phyloP scores from a whole-genome alignment of 495 filamentous ascomycete species.

The Podospora tetraspora region DNA sequence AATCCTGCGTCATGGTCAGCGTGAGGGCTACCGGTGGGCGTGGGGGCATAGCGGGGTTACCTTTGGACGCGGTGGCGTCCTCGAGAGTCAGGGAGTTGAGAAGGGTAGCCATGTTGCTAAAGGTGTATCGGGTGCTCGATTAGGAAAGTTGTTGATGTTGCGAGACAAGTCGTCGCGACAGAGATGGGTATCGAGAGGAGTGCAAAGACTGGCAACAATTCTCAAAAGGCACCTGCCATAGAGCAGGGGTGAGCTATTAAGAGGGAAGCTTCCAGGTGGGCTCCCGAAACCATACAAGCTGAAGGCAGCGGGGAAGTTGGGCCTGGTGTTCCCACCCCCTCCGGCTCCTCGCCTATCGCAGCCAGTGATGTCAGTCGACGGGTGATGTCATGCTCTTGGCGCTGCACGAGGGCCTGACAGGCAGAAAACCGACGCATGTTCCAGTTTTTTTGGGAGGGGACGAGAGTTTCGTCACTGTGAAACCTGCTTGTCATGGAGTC shows the following conservation, averaged over 20 bases:
- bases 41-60: not conserved
- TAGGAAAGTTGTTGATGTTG: not conserved
- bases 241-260: not conserved
- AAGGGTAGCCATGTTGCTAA: not conserved
- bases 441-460: not conserved
- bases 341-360: not conserved
- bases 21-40: not conserved
- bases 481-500: not conserved
- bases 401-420: not conserved
- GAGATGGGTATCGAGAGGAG: not conserved
- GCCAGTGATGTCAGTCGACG: not conserved
- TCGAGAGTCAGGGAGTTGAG: not conserved
- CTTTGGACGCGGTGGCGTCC: not conserved
- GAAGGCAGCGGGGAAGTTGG: not conserved
- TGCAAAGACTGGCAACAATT: not conserved
- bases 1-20: constrained; percentile 23
- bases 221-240: not conserved
- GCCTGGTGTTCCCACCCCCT: not conserved
- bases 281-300: not conserved
- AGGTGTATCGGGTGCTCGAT: not conserved
- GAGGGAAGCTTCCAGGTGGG: not conserved
- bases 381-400: not conserved
- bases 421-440: not conserved
- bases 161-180: not conserved
- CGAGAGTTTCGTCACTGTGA: not conserved